A percentile compares a stretch with the other conserved stretches of the same genome.
These are phyloP conservation scores for Kitagawia praeruptora DNA, from an alignment of 129 eudicot genomes.

Conservation along the genomic window DNA sequence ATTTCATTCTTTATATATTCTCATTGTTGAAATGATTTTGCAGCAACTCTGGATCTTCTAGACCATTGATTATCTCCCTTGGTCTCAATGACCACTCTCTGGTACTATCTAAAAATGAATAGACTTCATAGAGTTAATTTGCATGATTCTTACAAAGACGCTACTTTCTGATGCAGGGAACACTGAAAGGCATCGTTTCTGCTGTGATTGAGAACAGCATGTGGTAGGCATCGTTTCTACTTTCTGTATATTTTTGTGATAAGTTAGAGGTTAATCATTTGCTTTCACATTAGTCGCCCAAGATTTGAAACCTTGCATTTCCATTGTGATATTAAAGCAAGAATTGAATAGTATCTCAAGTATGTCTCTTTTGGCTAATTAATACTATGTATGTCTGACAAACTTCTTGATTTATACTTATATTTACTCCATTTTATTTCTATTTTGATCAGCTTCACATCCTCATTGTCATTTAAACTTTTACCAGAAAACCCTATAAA, in stretches of 20 bases:
- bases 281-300: no score
- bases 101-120: constrained; percentile 30
- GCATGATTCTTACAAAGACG: background rate
- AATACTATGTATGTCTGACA: background rate
- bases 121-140: background rate
- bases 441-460: background rate
- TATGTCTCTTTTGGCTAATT: background rate
- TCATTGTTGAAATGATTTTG: background rate
- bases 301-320: no score
- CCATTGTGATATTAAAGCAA: no score
- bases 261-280: no score
- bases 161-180: constrained; percentile 41
- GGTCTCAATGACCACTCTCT: constrained; percentile 85
- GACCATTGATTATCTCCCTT: constrained; percentile 64
- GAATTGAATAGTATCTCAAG: no score
- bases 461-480: background rate
- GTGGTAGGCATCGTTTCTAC: no score
- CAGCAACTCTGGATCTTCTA: constrained; percentile 70
- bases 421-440: background rate
- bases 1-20: background rate
- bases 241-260: no score
- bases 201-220: constrained; percentile 54
- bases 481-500: background rate
- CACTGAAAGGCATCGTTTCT: constrained; percentile 54
- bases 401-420: background rate